Percentiles rank a stretch among this genome's conserved stretches.
Conservation (phyloP, 768 basidiomycete genomes). For the Lanmaoa pseudosensibilis region DNA sequence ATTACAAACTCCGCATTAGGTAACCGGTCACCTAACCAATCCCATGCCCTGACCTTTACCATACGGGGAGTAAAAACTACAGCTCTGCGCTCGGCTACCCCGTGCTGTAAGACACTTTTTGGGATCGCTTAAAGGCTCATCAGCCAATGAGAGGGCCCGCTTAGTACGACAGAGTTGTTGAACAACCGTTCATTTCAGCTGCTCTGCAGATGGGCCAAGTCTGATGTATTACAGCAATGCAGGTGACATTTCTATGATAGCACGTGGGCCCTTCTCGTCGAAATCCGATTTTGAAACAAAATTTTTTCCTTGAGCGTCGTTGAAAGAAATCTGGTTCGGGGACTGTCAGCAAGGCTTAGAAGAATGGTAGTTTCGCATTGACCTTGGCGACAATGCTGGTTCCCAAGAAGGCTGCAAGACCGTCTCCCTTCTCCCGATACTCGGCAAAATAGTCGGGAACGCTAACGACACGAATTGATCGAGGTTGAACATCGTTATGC, state of each 20-base stretch:
- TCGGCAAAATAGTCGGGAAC: conserved; percentile 92
- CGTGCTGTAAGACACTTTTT: too few relatives aligned
- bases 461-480: conserved; percentile 55
- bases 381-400: conserved; percentile 87
- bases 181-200: too few relatives aligned
- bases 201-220: background rate
- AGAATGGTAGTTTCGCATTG: conserved; percentile 6
- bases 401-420: conserved; percentile 78
- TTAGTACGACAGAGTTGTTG: too few relatives aligned
- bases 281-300: conserved; percentile 84
- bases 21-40: too few relatives aligned
- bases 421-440: conserved; percentile 83
- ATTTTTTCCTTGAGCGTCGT: conserved; percentile 61
- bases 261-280: conserved; percentile 65
- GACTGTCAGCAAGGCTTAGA: background rate
- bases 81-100: too few relatives aligned
- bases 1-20: conserved; percentile 26
- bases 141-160: too few relatives aligned
- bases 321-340: conserved; percentile 64
- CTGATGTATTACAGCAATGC: conserved; percentile 51
- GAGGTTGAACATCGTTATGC: conserved; percentile 71
- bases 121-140: too few relatives aligned
- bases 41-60: too few relatives aligned
- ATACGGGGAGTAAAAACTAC: too few relatives aligned
- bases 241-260: conserved; percentile 78